Conservation (phyloP, 371 early-diverging fungal species). For the Rhizopus microsporus region DNA sequence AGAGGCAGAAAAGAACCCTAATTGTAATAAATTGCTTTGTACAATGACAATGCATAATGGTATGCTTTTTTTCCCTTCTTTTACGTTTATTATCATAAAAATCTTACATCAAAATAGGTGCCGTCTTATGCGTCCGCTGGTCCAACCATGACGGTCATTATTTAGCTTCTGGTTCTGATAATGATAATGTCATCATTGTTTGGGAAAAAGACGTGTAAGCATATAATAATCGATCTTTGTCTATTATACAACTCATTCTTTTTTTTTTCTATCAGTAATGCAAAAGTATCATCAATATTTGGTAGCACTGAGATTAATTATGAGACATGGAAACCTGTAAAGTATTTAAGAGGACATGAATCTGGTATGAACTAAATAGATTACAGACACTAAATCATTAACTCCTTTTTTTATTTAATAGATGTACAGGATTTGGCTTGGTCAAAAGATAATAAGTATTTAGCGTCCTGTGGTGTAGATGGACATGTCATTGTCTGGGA, state of each 20-base stretch:
- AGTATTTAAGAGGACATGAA: slow-evolving; percentile 88
- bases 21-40: slow-evolving; percentile 70
- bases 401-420: slow-evolving; percentile 15
- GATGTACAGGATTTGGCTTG: slow-evolving; percentile 94
- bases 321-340: slow-evolving; percentile 80
- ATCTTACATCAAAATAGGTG: slow-evolving; percentile 51
- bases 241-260: not conserved
- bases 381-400: not conserved
- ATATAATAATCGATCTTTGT: not conserved
- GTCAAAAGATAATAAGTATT: slow-evolving; percentile 84
- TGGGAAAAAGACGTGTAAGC: slow-evolving; percentile 80
- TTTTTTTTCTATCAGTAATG: slow-evolving; percentile 28
- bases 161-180: slow-evolving; percentile 90
- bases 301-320: slow-evolving; percentile 62
- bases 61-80: slow-evolving; percentile 24
- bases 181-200: slow-evolving; percentile 83
- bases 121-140: slow-evolving; percentile 92
- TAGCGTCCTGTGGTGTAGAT: slow-evolving; percentile 94
- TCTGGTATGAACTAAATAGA: slow-evolving; percentile 60
- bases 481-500: slow-evolving; percentile 85
- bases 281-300: slow-evolving; percentile 49
- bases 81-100: too few relatives aligned
- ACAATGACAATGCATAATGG: slow-evolving; percentile 86
- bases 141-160: slow-evolving; percentile 71
- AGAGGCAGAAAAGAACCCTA: slow-evolving; percentile 50